phyloP scores from a whole-genome alignment of 2,329 filamentous ascomycete species.

The Nemania diffusa region DNA sequence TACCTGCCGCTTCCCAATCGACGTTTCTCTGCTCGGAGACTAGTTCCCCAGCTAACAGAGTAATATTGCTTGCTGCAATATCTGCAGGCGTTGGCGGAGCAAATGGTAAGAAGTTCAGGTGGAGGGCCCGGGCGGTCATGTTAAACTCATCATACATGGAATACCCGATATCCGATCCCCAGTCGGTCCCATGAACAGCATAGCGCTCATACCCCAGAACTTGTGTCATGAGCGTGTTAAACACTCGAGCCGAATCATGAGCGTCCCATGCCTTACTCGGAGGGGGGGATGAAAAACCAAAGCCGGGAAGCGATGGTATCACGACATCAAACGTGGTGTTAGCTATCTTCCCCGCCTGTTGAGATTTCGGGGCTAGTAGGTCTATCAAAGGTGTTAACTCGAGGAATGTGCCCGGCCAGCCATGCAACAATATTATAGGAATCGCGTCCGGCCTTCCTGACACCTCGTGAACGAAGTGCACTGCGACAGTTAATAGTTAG shows the following conservation, averaged over 20 bases:
- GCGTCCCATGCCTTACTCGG: slow-evolving; percentile 1
- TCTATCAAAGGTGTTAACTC: slow-evolving; percentile 23
- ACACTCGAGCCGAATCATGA: slow-evolving; percentile 15
- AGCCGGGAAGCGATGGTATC: slow-evolving; percentile 28
- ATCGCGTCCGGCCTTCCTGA: slow-evolving; percentile 16
- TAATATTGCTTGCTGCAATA: slow-evolving; percentile 20
- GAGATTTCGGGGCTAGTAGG: slow-evolving; percentile 7
- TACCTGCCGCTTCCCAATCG: slow-evolving; percentile 15
- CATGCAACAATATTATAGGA: slow-evolving; percentile 25
- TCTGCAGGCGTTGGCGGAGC: background rate
- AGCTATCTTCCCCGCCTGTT: background rate
- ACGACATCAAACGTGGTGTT: slow-evolving; percentile 22
- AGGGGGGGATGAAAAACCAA: slow-evolving; percentile 17
- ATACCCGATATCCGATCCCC: slow-evolving; percentile 16
- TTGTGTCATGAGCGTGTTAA: slow-evolving; percentile 25
- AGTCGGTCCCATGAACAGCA: slow-evolving; percentile 25
- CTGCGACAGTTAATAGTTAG: slow-evolving; percentile 7
- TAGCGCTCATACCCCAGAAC: slow-evolving; percentile 23
- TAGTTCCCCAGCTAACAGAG: slow-evolving; percentile 11
- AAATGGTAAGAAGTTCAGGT: slow-evolving; percentile 24
- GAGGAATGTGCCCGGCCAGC: slow-evolving; percentile 26
- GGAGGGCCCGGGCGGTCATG: slow-evolving; percentile 16
- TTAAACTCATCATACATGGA: slow-evolving; percentile 25
- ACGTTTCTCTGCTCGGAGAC: background rate
- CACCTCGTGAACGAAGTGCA: slow-evolving; percentile 24